These are phyloP conservation scores for Pezicula neosporulosa DNA, from an alignment of 2,329 filamentous ascomycete species.

Conservation along the genomic window DNA sequence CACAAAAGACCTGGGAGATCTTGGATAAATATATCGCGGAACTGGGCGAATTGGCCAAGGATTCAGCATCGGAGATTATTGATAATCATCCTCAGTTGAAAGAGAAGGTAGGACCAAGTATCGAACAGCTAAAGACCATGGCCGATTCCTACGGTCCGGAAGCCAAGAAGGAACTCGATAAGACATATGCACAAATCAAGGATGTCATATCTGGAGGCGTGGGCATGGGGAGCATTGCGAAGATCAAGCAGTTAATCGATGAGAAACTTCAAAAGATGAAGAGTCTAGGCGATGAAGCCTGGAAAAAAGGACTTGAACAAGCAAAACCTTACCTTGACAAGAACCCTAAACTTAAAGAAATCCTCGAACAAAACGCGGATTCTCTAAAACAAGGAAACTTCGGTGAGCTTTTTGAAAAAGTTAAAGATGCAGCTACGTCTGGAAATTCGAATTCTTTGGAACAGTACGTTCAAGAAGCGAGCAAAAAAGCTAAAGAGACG, in stretches of 20 bases:
- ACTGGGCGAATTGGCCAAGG: slow-evolving; percentile 57
- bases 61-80: slow-evolving; percentile 61
- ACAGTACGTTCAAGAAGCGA: slow-evolving; percentile 55
- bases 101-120: slow-evolving; percentile 65
- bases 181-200: slow-evolving; percentile 65
- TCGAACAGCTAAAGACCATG: slow-evolving; percentile 67
- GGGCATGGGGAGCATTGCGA: slow-evolving; percentile 46
- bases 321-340: slow-evolving; percentile 72
- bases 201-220: slow-evolving; percentile 62
- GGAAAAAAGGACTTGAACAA: slow-evolving; percentile 68
- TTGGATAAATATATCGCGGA: slow-evolving; percentile 58
- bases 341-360: slow-evolving; percentile 70
- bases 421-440: slow-evolving; percentile 57
- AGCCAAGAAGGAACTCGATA: slow-evolving; percentile 71
- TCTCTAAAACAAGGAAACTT: slow-evolving; percentile 64
- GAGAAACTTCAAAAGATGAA: slow-evolving; percentile 67
- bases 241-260: slow-evolving; percentile 56
- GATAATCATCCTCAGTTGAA: slow-evolving; percentile 72
- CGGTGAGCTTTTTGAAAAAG: slow-evolving; percentile 58
- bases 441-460: slow-evolving; percentile 58
- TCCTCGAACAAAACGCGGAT: slow-evolving; percentile 68
- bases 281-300: slow-evolving; percentile 68
- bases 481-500: slow-evolving; percentile 56
- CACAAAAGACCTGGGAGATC: slow-evolving; percentile 56
- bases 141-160: slow-evolving; percentile 70